phyloP scores from a whole-genome alignment of 1,284 basidiomycete species.

The Marasmius sp. region DNA sequence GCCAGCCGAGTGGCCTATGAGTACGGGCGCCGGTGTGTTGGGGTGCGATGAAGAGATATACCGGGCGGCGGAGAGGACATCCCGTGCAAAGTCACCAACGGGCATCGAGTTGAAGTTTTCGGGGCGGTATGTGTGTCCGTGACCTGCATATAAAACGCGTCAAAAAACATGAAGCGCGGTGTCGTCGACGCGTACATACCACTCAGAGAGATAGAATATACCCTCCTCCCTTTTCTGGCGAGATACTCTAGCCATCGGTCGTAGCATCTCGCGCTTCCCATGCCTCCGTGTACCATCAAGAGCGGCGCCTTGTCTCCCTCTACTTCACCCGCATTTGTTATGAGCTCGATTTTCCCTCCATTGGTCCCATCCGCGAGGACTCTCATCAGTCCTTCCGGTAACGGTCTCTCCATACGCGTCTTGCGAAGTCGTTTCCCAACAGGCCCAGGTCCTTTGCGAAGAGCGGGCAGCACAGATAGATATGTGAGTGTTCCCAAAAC shows the following conservation, averaged over 20 bases:
- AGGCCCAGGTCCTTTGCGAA: background rate
- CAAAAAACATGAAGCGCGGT: no score
- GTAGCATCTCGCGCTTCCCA: constrained; percentile 8
- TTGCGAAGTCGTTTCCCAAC: background rate
- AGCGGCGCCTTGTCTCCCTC: background rate
- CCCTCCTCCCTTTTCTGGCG: background rate
- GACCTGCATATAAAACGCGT: background rate
- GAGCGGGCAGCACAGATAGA: background rate
- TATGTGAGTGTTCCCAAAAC: background rate
- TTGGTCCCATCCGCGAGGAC: background rate
- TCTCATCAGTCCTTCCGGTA: background rate
- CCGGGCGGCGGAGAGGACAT: background rate
- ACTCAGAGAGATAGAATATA: constrained; percentile 1
- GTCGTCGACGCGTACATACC: background rate
- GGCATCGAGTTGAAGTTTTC: background rate
- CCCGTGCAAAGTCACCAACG: background rate
- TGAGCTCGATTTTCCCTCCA: background rate
- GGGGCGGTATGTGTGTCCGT: constrained; percentile 3
- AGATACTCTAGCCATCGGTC: constrained; percentile 1
- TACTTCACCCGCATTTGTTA: background rate
- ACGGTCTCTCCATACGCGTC: background rate
- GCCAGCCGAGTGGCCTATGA: constrained; percentile 4
- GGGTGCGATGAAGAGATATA: background rate
- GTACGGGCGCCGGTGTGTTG: background rate
- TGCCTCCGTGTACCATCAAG: constrained; percentile 3